Evolutionary conservation across 495 filamentous ascomycete species (phyloP), one percentile per base, ranked within the genome.

Genomic region (Evernia prunastri): DNA sequence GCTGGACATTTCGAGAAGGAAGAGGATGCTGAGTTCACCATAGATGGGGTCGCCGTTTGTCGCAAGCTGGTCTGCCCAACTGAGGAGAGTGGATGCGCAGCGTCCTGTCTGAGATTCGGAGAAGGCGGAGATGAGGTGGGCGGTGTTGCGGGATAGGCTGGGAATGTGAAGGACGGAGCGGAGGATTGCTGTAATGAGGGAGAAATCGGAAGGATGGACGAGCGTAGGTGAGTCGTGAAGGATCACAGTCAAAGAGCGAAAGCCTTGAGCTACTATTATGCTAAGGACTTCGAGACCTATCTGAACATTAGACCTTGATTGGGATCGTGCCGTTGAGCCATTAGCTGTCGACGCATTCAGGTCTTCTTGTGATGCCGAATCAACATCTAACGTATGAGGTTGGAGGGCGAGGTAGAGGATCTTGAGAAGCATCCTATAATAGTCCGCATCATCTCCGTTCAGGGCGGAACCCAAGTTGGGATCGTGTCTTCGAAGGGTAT

Each of bases 41-140:
- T 96, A 97, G 53, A 99, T 78, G n/a, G 94, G 95, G 67, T 98
- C 93, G 36, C 87, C 85, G 59, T 86, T 83, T 43, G 84, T 79
- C 7, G 82, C 76, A 51, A 94, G 81, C 66, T 86, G 85, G 73
- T 97, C 90, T 20, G 94, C 85, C 95, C 95, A 99, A 9, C 90
- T 96, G 74, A 95, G 97, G 58, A 99, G 81, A 17, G 89, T 90
- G 20, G 87, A 87, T 0, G 91, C 92, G 58, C 89, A 87, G 66
- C 92, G 87, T n/a, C 86, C 81, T 4, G 87, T 86, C 61, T 81
- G 78, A 60, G 82, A 80, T 42, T 86, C 80, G 17, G 80, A 72
- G 61, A 94, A 84, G 70, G 88, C 81, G 45, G 83, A 82, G 56
- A 86, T 80, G 66, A 92, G 83, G 63, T 89, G 84, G 25, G 68